phyloP scores from a whole-genome alignment of 345 rosid genomes.

The Heritiera littoralis region DNA sequence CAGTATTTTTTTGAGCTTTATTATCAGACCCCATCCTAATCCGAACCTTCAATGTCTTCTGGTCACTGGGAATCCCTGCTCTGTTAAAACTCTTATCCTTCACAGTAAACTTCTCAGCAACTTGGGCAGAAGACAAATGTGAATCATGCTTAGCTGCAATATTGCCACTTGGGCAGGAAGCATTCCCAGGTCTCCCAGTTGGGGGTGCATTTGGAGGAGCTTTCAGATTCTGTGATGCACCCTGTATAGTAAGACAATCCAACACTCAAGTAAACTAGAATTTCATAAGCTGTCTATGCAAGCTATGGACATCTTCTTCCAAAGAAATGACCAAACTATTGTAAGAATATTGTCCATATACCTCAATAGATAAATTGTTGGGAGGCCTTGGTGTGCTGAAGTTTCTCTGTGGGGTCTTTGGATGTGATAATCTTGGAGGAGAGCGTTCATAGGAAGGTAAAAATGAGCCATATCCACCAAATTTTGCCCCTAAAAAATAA shows the following conservation, averaged over 20 bases:
- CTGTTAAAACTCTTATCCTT: constrained; percentile 35
- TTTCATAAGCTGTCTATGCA: constrained; percentile 9
- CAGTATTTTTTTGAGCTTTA: constrained; percentile 39
- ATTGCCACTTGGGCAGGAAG: constrained; percentile 26
- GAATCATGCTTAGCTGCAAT: constrained; percentile 34
- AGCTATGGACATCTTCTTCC: constrained; percentile 15
- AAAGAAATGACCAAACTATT: constrained; percentile 5
- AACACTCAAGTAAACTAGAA: constrained; percentile 25
- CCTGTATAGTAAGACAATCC: constrained; percentile 40
- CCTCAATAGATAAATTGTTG: constrained; percentile 42
- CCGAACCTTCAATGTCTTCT: constrained; percentile 50
- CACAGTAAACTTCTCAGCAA: constrained; percentile 27
- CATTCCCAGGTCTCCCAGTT: constrained; percentile 24
- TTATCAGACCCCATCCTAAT: constrained; percentile 57
- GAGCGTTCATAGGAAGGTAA: constrained; percentile 46
- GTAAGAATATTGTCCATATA: constrained; percentile 25
- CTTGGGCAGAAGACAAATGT: constrained; percentile 28
- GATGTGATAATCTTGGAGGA: constrained; percentile 28
- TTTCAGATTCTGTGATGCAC: constrained; percentile 40
- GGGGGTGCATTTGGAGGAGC: constrained; percentile 33
- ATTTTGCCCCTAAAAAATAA: constrained; percentile 54
- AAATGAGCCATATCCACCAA: constrained; percentile 69
- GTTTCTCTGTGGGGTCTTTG: constrained; percentile 37
- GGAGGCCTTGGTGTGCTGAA: constrained; percentile 30
- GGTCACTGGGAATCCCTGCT: constrained; percentile 32